Evolutionary conservation across 495 filamentous ascomycete genomes (phyloP), one percentile per base, ranked within the genome.

Genomic region (Aspergillus cavernicola): DNA sequence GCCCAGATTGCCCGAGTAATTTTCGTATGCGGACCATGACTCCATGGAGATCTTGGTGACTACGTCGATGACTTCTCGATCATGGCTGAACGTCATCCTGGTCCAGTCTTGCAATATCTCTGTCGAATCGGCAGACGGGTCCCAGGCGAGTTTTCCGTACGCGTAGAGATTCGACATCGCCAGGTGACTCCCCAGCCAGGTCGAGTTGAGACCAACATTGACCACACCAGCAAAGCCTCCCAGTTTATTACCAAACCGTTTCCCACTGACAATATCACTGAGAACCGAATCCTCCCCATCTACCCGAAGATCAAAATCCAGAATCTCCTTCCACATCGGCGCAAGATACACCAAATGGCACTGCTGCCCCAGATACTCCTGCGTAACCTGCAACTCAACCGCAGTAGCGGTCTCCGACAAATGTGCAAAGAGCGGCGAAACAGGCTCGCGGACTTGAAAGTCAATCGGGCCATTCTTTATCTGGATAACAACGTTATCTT

Each of bases 381-480:
- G 85, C 0, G 79, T 74, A 22, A 89, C 75, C 59, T 87, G 74
- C 9, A 88, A 67, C 62, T 89, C 85, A 53, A 89, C 81, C 2
- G 82, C 81, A 3, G 71, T 69, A 44, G 67, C 75, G 1, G 85
- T 88, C 24, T 82, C 66, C 35, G 58, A 61, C 9, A 88, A 56
- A 58, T 86, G 77, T 13, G 83, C 77, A 54, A 89, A 87, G 12
- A 89, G 67, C 0, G 86, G 85, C 16, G 83, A 87, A 0, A 73
- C 58, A 1, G 86, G 82, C 67, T 89, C 86, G 32, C 85, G 82
- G 19, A 87, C 82, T 60, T 89, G 86, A 69, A 89, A 89, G 63
- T 89, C 86, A 59, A 88, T 88, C 1, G 85, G 84, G 0, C 86
- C 86, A 52, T 81, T 86, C 67, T 89, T 89, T 63, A 88, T 84